phyloP scores from a whole-genome alignment of 2,329 filamentous ascomycete species.

The Aspergillus alliaceus region DNA sequence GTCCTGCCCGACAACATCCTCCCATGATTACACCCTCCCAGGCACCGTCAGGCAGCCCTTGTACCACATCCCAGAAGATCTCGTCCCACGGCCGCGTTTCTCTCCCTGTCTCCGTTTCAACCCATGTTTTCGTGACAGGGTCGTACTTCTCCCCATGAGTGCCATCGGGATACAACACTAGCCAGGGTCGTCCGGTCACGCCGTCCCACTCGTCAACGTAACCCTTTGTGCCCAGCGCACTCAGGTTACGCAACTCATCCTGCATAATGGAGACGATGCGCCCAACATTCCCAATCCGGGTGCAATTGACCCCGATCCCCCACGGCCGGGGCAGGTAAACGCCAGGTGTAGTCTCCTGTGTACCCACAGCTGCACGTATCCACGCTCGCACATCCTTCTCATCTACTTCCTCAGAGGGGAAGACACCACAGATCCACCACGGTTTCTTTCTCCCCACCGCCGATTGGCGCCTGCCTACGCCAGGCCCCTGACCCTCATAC shows the following conservation, averaged over 20 bases:
- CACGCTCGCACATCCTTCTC: constrained; percentile 50
- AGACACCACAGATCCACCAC: constrained; percentile 66
- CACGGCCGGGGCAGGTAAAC: constrained; percentile 44
- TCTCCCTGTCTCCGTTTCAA: constrained; percentile 20
- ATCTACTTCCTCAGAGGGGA: constrained; percentile 52
- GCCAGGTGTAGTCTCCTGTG: background rate
- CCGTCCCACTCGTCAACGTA: constrained; percentile 24
- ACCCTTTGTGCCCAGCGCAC: constrained; percentile 29
- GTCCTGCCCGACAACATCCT: constrained; percentile 16
- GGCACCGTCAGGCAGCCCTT: constrained; percentile 2
- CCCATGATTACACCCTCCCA: constrained; percentile 16
- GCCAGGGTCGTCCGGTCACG: constrained; percentile 39
- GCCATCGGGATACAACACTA: constrained; percentile 69
- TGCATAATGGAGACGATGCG: constrained; percentile 28
- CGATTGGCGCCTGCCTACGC: constrained; percentile 26
- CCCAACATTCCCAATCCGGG: constrained; percentile 12
- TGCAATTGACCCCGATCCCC: constrained; percentile 70
- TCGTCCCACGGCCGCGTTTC: constrained; percentile 17
- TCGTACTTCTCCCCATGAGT: constrained; percentile 69
- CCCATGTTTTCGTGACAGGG: constrained; percentile 63
- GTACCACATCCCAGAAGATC: constrained; percentile 11
- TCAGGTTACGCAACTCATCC: constrained; percentile 40
- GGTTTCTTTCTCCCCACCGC: constrained; percentile 30
- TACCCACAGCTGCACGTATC: constrained; percentile 38
- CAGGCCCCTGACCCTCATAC: background rate